Percentiles rank a stretch among this genome's conserved stretches.
phyloP scores from a whole-genome alignment of 208 protist species.

The Leishmania arabica region DNA sequence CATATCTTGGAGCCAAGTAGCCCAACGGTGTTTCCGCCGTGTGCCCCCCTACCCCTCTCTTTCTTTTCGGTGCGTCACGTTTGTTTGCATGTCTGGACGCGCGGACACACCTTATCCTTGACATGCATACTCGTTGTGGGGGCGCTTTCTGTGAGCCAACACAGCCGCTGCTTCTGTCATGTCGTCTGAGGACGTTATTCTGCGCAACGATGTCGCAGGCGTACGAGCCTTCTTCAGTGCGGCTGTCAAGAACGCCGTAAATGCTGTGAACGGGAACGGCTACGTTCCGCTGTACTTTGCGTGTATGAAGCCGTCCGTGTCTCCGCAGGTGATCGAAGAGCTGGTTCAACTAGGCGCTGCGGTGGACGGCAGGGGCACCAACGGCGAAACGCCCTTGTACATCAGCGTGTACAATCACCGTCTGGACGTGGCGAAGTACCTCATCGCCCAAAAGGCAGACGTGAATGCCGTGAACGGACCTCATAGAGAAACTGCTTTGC shows the following conservation, averaged over 20 bases:
- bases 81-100: neutral
- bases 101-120: neutral
- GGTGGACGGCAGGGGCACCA: conserved; percentile 58
- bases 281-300: conserved; percentile 85
- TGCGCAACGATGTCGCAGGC: conserved; percentile 32
- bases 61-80: conserved; percentile 13
- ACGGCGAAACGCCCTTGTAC: conserved; percentile 83
- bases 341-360: conserved; percentile 62
- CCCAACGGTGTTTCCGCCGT: neutral
- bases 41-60: neutral
- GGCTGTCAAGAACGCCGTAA: conserved; percentile 25
- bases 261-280: conserved; percentile 51
- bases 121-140: neutral
- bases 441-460: conserved; percentile 65
- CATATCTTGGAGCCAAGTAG: neutral
- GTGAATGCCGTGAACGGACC: conserved; percentile 60
- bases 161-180: conserved; percentile 2
- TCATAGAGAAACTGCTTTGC: conserved; percentile 71
- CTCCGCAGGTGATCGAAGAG: conserved; percentile 39
- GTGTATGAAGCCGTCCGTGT: conserved; percentile 77
- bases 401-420: conserved; percentile 80
- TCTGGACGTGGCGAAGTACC: conserved; percentile 56
- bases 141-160: neutral
- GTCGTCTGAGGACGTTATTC: conserved; percentile 28
- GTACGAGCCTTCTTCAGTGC: conserved; percentile 21